Base-by-base conservation (phyloP, 352 stramenopile genomes). In the Pythium volutum region DNA sequence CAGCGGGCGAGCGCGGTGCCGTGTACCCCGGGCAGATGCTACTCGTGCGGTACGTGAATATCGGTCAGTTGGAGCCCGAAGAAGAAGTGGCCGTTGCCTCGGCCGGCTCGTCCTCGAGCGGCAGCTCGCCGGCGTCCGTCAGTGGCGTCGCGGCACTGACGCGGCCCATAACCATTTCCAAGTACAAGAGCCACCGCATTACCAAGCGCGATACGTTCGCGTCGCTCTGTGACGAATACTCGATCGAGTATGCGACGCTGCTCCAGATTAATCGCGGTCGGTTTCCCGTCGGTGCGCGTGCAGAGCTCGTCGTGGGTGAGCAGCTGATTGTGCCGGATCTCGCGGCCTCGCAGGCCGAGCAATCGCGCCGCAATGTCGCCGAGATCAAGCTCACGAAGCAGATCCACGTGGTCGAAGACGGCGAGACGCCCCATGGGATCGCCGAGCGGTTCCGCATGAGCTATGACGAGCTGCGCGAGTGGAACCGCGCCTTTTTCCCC, bases 371-470 rank as follows among this genome's bases (percentile, higher is more conserved):
- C 54, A 87, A 93, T 57, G 76, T 93, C 27, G 81, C 76, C 0
- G 85, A 95, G 52, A 72, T 95, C 38, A 89, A 82, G 59, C 84
- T 95, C 31, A 95, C 81, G 46, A 93, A 92, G 74, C 81, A 93
- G 67, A 95, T 95, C 53, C 82, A 95, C 55, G 64, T 88, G 11
- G 85, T 95, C n/a, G 73, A 87, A 39, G 52, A 60, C 2, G 84
- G 76, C 42, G 85, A 95, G 27, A 91, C 85, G n/a, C 83, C 85
- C 16, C 71, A 91, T 55, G 69, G 55, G 16, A 70, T 95, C 51
- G 79, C 79, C 0, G 71, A 69, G 33, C 59, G 53, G 29, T 95
- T 89, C 69, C 69, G 64, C 41, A 95, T 95, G 85, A 91, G 76
- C 53, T 89, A 90, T 56, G 85, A 95, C 33, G 83, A 93, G 69